Percentiles rank a stretch among this genome's conserved stretches.
Conservation (phyloP, 108 stramenopile species). For the Discostella stelligeroides region DNA sequence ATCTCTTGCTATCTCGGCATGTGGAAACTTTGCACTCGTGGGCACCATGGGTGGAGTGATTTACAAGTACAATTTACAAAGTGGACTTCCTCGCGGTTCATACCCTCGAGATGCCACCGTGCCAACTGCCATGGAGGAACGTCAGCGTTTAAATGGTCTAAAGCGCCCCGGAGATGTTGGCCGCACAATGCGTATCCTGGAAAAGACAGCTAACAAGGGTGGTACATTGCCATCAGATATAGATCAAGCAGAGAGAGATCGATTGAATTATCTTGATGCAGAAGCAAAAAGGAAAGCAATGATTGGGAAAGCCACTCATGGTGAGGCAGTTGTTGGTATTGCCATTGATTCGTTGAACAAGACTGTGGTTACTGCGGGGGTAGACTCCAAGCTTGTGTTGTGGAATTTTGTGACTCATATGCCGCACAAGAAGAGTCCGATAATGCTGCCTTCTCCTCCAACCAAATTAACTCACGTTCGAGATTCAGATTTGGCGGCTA, state of each 20-base stretch:
- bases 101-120: conserved; percentile 63
- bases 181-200: conserved; percentile 68
- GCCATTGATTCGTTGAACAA: conserved; percentile 90
- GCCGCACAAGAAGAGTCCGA: conserved; percentile 83
- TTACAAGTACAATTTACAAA: conserved; percentile 96
- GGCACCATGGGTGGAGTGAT: conserved; percentile 92
- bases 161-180: conserved; percentile 65
- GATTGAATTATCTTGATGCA: conserved; percentile 34
- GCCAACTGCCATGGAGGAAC: conserved; percentile 33
- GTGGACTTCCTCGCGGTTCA: conserved; percentile 83
- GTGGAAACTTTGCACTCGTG: conserved; percentile 91
- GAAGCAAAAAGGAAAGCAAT: conserved; percentile 53
- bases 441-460: conserved; percentile 65
- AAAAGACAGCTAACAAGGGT: conserved; percentile 70
- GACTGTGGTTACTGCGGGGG: conserved; percentile 80
- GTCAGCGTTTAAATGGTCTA: conserved; percentile 27
- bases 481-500: conserved; percentile 84
- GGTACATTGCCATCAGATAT: conserved; percentile 59
- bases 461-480: conserved; percentile 77
- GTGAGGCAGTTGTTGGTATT: conserved; percentile 85
- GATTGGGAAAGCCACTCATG: conserved; percentile 64
- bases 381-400: conserved; percentile 86
- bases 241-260: conserved; percentile 73
- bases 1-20: conserved; percentile 73
- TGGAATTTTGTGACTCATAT: conserved; percentile 91